Evolutionary conservation across 2,329 filamentous ascomycete species (phyloP).

Genomic region (Leptographium radiaticola): DNA sequence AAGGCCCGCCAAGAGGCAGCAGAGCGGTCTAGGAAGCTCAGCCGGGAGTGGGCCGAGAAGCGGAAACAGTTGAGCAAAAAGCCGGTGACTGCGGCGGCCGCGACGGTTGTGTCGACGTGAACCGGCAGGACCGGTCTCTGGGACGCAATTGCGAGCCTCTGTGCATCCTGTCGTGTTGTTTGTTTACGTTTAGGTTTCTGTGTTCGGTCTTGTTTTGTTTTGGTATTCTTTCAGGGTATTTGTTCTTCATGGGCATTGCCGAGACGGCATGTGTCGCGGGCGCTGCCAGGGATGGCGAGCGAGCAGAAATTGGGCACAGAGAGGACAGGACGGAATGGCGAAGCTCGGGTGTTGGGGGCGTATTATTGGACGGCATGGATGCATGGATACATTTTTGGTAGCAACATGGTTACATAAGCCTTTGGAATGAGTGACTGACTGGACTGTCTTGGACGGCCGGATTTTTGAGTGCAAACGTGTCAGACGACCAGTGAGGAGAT

Average conservation of each 20-base stretch:
- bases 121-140: too few relatives aligned
- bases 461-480: too few relatives aligned
- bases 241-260: too few relatives aligned
- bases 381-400: too few relatives aligned
- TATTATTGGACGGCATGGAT: too few relatives aligned
- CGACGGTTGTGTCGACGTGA: not conserved
- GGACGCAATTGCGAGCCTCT: not conserved
- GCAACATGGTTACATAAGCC: too few relatives aligned
- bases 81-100: not conserved
- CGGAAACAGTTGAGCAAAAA: constrained; percentile 10
- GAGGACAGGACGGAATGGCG: not conserved
- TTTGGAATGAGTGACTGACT: too few relatives aligned
- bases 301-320: not conserved
- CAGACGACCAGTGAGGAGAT: not conserved
- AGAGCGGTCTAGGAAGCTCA: constrained; percentile 44
- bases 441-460: too few relatives aligned
- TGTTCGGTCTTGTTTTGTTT: not conserved
- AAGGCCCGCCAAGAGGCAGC: constrained; percentile 46
- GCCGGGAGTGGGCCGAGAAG: constrained; percentile 47
- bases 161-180: not conserved
- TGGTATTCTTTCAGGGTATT: not conserved
- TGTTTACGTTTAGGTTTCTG: not conserved
- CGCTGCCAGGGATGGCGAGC: not conserved
- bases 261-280: not conserved
- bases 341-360: not conserved